These are phyloP conservation scores for Syncephalastrum monosporum DNA, from an alignment of 371 early-diverging fungal genomes.

Conservation along the genomic window DNA sequence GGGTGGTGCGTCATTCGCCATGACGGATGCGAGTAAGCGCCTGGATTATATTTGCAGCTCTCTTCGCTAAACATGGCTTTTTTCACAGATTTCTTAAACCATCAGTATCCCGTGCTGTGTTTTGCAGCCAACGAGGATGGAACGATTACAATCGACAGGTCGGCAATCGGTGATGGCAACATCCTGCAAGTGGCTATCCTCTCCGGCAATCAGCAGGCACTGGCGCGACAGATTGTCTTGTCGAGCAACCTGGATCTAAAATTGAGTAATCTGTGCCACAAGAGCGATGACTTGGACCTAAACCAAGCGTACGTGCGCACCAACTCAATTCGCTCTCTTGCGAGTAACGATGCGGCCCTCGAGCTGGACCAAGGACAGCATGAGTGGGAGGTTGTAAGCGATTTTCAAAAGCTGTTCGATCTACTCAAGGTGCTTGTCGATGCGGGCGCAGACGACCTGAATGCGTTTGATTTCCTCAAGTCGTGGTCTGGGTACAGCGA, in stretches of 20 bases:
- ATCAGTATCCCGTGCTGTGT: conserved; percentile 18
- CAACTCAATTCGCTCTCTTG: conserved; percentile 21
- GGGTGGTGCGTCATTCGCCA: too few species aligned
- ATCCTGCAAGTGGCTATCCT: conserved; percentile 28
- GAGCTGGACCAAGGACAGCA: conserved; percentile 23
- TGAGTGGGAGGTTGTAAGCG: conserved; percentile 43
- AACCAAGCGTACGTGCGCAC: conserved; percentile 18
- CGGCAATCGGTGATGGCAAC: conserved; percentile 27
- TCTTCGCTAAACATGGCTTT: too few species aligned
- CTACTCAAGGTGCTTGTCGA: conserved; percentile 14
- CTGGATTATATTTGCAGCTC: not conserved
- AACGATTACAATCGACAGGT: conserved; percentile 19
- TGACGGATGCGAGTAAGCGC: too few species aligned
- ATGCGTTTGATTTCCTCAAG: conserved; percentile 22
- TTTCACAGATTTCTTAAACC: conserved; percentile 22
- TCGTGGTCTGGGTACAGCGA: conserved; percentile 21
- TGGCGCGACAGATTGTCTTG: conserved; percentile 15
- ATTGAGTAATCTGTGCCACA: conserved; percentile 21
- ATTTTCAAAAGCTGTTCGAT: conserved; percentile 33
- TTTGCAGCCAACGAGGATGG: conserved; percentile 19
- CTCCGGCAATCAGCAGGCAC: conserved; percentile 27
- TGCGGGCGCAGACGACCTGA: not conserved
- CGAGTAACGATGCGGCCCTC: conserved; percentile 1
- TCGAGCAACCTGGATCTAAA: conserved; percentile 11
- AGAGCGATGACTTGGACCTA: conserved; percentile 10